phyloP scores from a whole-genome alignment of 78 protist species.

The Capsaspora owczarzaki region DNA sequence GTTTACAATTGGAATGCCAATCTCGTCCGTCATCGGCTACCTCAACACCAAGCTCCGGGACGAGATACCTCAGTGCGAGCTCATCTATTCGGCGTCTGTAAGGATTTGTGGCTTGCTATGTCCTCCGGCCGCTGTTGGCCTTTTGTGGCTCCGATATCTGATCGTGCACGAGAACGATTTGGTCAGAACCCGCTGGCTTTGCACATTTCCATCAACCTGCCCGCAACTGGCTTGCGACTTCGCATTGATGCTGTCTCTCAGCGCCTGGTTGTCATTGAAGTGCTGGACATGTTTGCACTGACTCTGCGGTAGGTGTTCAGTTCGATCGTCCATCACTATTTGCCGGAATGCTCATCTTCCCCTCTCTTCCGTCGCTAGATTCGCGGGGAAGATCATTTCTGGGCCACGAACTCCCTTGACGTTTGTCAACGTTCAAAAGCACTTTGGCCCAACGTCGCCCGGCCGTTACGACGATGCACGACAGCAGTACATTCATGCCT shows the following conservation, averaged over 20 bases:
- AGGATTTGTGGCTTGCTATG: no score
- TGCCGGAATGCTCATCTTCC: not conserved
- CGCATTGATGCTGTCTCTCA: conserved; percentile 11
- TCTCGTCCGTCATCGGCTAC: no score
- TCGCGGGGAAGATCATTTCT: not conserved
- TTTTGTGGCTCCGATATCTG: no score
- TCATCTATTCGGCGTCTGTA: no score
- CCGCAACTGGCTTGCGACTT: conserved; percentile 5
- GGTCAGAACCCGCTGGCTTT: no score
- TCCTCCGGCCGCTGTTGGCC: no score
- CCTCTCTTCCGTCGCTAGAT: not conserved
- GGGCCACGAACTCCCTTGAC: not conserved
- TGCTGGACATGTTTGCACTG: not conserved
- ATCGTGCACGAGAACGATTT: no score
- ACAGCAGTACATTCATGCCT: not conserved
- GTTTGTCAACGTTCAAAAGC: not conserved
- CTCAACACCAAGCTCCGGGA: no score
- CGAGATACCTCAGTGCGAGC: no score
- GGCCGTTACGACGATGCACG: conserved; percentile 9
- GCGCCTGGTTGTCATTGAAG: conserved; percentile 6
- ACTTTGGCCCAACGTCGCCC: conserved; percentile 25
- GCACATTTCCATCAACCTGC: no score
- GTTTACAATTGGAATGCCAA: no score
- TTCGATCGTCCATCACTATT: not conserved
- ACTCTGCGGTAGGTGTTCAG: not conserved